phyloP scores from a whole-genome alignment of 306 rosid species.

The Datisca glomerata region DNA sequence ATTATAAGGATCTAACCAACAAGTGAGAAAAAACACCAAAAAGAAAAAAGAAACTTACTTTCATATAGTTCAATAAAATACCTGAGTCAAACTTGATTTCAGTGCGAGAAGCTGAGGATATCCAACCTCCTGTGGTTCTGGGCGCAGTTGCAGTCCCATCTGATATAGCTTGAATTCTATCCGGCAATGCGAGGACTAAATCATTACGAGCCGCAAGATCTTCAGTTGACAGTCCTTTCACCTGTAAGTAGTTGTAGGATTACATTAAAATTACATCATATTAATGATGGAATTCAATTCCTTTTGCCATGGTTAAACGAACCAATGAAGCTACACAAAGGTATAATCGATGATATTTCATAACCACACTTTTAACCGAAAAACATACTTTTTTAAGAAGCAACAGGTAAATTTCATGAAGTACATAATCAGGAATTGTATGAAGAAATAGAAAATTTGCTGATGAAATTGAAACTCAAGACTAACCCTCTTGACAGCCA shows the following conservation, averaged over 20 bases:
- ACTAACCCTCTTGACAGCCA: slow-evolving; percentile 79
- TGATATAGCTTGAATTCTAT: slow-evolving; percentile 88
- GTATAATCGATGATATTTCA: too few species aligned
- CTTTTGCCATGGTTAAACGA: too few species aligned
- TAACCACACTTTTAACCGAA: too few species aligned
- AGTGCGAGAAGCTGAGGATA: slow-evolving; percentile 70
- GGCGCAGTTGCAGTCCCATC: slow-evolving; percentile 79
- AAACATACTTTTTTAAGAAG: too few species aligned
- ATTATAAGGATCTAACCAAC: neutral
- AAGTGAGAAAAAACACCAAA: neutral
- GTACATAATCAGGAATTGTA: neutral
- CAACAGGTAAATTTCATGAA: too few species aligned
- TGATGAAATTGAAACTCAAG: neutral
- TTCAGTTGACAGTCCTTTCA: slow-evolving; percentile 75
- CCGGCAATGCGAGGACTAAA: slow-evolving; percentile 88
- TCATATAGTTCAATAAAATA: slow-evolving; percentile 11
- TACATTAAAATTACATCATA: too few species aligned
- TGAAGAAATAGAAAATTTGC: slow-evolving; percentile 2
- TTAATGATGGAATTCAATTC: too few species aligned
- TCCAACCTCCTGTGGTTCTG: slow-evolving; percentile 83
- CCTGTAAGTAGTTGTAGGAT: slow-evolving; percentile 27
- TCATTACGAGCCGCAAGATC: slow-evolving; percentile 97
- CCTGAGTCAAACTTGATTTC: slow-evolving; percentile 95
- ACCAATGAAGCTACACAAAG: too few species aligned
- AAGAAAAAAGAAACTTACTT: neutral